Base-by-base conservation (phyloP, 805 yeast species). In the Yarrowia deformans region DNA sequence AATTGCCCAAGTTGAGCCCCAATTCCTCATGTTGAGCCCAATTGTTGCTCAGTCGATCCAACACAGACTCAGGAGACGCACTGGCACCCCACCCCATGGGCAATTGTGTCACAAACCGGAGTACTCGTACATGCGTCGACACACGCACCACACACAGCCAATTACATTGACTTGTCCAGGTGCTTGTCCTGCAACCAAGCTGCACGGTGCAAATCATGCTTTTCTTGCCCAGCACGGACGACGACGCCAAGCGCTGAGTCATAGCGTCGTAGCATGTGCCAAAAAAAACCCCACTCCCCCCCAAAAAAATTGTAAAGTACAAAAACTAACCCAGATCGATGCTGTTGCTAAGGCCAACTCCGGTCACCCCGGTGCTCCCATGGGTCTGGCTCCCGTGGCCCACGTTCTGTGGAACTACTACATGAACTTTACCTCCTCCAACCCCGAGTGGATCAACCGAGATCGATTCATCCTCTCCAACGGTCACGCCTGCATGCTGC, bases 321-420 rank as follows among this genome's bases (percentile, higher is more conserved):
- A 40, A 50, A 6, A n/a, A 32, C 49, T 34, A 68, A 45, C 52
- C n/a, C 68, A 79, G 81, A 90, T 90, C 68, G 99, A 94, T 80
- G 88, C 90, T 73, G 96, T 91, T 72, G 84, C 89, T 70, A 85
- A 87, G 81, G 94, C 98, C 76, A 90, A 94, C 82, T 90, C 97
- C 71, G 99, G 99, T 74, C 99, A 94, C 83, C 99, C 99, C 69
- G 99, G 99, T 74, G 98, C 99, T 68, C 98, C 98, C 76, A 88
- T 94, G 87, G 98, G 98, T 72, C 84, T 94, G 81, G 98, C 99
- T 18, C 97, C 98, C 56, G 89, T 93, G 71, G 97, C 98, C 72
- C 98, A 94, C 81, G 89, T 88, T 69, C 80, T 94, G 72, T 91
- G 89, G 87, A 79, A 80, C 75, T 85, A 87, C 80, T 86, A 86